Percentiles rank a stretch among this genome's conserved stretches.
Conservation (phyloP, 208 protist genomes). For the Trypanosoma melophagium region DNA sequence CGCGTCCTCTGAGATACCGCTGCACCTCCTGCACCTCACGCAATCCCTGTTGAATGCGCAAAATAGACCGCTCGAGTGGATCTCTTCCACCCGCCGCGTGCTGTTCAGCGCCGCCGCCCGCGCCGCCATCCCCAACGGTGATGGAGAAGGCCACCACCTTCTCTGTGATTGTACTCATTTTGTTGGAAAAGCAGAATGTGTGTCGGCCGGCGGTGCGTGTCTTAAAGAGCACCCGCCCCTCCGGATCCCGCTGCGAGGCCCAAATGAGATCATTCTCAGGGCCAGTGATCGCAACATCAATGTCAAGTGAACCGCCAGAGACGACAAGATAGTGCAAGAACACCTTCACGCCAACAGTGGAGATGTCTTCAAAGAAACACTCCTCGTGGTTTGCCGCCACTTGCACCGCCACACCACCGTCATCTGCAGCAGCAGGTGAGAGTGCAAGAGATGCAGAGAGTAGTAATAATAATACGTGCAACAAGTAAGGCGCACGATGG, state of each 20-base stretch:
- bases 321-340: slow-evolving; percentile 83
- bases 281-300: slow-evolving; percentile 52
- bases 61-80: slow-evolving; percentile 57
- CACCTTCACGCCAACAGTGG: slow-evolving; percentile 42
- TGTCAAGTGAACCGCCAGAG: slow-evolving; percentile 78
- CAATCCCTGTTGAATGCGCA: slow-evolving; percentile 63
- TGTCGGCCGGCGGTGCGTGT: slow-evolving; percentile 50
- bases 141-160: slow-evolving; percentile 87
- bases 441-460: slow-evolving; percentile 12
- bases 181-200: slow-evolving; percentile 88
- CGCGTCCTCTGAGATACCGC: slow-evolving; percentile 57
- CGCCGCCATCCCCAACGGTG: slow-evolving; percentile 32
- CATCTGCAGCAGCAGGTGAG: slow-evolving; percentile 30
- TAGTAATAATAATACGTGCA: slow-evolving; percentile 24
- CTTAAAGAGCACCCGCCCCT: slow-evolving; percentile 85
- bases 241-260: slow-evolving; percentile 40
- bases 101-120: slow-evolving; percentile 8
- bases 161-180: slow-evolving; percentile 74
- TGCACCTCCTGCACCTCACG: slow-evolving; percentile 80
- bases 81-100: slow-evolving; percentile 24
- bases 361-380: slow-evolving; percentile 84
- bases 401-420: slow-evolving; percentile 53
- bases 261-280: slow-evolving; percentile 67
- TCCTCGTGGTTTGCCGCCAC: slow-evolving; percentile 46
- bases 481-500: neutral